Percentiles rank a stretch among this genome's conserved stretches.
These are phyloP conservation scores for Ailanthus altissimus DNA, from an alignment of 345 rosid genomes.

Conservation along the genomic window DNA sequence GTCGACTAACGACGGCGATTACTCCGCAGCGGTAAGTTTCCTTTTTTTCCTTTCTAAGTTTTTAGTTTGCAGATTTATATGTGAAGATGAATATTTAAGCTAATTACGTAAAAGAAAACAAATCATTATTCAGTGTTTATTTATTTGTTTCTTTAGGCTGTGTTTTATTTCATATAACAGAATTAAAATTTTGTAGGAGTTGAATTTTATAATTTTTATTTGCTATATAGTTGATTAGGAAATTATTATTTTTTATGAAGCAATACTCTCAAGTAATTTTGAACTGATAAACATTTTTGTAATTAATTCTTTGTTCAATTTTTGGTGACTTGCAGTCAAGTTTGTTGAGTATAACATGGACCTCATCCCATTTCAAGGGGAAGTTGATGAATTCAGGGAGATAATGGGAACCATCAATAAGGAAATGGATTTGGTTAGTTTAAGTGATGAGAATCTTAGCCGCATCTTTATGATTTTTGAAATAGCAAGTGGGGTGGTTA, in stretches of 20 bases:
- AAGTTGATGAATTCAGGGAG: slow-evolving; percentile 17
- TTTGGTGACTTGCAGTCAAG: background rate
- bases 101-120: background rate
- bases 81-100: background rate
- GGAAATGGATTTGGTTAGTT: slow-evolving; percentile 15
- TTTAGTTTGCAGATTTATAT: background rate
- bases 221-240: too few species aligned
- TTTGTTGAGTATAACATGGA: slow-evolving; percentile 3
- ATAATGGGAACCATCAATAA: slow-evolving; percentile 17
- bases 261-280: too few species aligned
- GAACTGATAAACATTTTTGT: too few species aligned
- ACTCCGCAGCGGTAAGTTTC: background rate
- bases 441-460: slow-evolving; percentile 12
- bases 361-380: background rate
- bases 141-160: background rate
- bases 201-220: too few species aligned
- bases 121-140: background rate
- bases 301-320: too few species aligned
- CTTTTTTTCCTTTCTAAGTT: background rate
- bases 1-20: background rate
- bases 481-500: slow-evolving; percentile 11
- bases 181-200: too few species aligned
- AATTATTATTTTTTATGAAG: too few species aligned
- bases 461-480: slow-evolving; percentile 3
- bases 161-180: too few species aligned